phyloP scores from a whole-genome alignment of 1,284 basidiomycete genomes.

The Thecaphora thlaspeos region DNA sequence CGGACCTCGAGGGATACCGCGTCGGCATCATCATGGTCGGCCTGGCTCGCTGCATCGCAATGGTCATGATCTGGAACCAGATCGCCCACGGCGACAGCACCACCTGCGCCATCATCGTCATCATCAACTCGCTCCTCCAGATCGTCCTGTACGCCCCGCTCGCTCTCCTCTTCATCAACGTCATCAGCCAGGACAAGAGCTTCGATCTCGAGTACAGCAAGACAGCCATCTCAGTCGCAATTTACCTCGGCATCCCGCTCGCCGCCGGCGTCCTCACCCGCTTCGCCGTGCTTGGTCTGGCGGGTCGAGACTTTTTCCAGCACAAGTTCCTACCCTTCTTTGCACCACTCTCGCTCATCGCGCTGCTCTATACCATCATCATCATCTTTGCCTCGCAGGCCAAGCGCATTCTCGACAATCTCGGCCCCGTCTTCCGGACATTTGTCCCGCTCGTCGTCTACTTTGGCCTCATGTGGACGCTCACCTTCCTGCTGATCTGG shows the following conservation, averaged over 20 bases:
- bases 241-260: constrained; percentile 68
- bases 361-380: constrained; percentile 66
- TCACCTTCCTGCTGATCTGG: constrained; percentile 65
- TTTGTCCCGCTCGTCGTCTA: constrained; percentile 74
- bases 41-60: constrained; percentile 61
- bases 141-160: constrained; percentile 76
- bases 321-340: constrained; percentile 69
- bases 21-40: constrained; percentile 67
- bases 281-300: constrained; percentile 62
- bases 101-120: constrained; percentile 71
- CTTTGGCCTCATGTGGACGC: constrained; percentile 74
- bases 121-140: constrained; percentile 67
- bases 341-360: constrained; percentile 69
- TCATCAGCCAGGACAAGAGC: constrained; percentile 61
- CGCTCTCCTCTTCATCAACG: constrained; percentile 73
- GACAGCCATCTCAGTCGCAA: constrained; percentile 71
- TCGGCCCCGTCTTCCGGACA: constrained; percentile 44
- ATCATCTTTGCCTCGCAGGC: constrained; percentile 74
- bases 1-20: constrained; percentile 62
- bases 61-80: constrained; percentile 64
- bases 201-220: constrained; percentile 68
- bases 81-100: constrained; percentile 74
- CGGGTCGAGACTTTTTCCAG: constrained; percentile 63
- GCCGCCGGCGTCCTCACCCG: constrained; percentile 71
- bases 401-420: constrained; percentile 42